Evolutionary conservation across 2,329 filamentous ascomycete species (phyloP).

Genomic region (Tolypocladium ovalisporum): DNA sequence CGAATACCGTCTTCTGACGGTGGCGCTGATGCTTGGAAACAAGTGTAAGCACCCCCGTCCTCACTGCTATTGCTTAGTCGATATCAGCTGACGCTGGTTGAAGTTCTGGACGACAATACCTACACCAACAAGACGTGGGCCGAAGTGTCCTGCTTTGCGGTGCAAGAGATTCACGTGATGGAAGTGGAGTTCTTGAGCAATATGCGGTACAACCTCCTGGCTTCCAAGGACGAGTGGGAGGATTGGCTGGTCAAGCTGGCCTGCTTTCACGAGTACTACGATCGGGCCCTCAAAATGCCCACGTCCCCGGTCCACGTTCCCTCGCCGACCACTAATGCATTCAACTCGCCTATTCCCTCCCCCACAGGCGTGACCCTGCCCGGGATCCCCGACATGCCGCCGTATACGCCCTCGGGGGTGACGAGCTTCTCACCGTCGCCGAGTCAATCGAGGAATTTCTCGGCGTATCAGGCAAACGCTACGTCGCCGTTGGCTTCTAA

Average conservation of each 20-base stretch:
- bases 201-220: constrained; percentile 88
- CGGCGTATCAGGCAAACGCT: constrained; percentile 24
- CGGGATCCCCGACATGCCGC: constrained; percentile 18
- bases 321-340: constrained; percentile 26
- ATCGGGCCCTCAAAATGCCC: constrained; percentile 46
- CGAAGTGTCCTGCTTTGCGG: constrained; percentile 88
- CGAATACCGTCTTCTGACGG: constrained; percentile 84
- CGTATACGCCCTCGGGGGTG: constrained; percentile 20
- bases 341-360: constrained; percentile 37
- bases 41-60: constrained; percentile 58
- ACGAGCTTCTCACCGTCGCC: constrained; percentile 30
- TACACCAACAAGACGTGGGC: constrained; percentile 99
- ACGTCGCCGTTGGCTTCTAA: constrained; percentile 39
- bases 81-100: constrained; percentile 9
- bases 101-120: constrained; percentile 92
- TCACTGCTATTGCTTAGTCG: not conserved
- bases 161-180: constrained; percentile 96
- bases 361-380: constrained; percentile 28
- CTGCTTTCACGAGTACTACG: constrained; percentile 75
- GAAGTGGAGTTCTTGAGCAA: constrained; percentile 99
- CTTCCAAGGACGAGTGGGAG: constrained; percentile 77
- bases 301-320: constrained; percentile 29
- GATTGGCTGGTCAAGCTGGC: constrained; percentile 76
- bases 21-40: constrained; percentile 94
- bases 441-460: constrained; percentile 26